Conservation (phyloP, 192 early-diverging fungal species). For the Linnemannia elongata region DNA sequence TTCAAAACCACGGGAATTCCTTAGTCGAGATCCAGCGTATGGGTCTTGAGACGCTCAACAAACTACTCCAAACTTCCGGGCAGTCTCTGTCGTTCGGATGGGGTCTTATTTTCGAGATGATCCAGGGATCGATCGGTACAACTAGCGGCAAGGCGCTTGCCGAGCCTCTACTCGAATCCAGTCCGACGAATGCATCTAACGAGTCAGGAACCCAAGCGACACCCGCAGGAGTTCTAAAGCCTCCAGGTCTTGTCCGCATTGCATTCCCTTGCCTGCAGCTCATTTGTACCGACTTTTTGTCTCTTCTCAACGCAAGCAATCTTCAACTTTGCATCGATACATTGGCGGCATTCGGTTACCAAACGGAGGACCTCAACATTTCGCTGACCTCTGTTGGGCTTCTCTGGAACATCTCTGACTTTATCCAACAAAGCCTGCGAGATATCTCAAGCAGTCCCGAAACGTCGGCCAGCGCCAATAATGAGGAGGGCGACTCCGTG, state of each 20-base stretch:
- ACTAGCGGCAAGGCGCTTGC: background rate
- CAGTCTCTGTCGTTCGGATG: slow-evolving; percentile 89
- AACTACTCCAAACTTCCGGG: slow-evolving; percentile 90
- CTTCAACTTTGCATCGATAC: slow-evolving; percentile 87
- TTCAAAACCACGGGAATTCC: slow-evolving; percentile 52
- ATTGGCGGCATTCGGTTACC: slow-evolving; percentile 83
- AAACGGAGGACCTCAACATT: slow-evolving; percentile 94
- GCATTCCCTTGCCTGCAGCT: slow-evolving; percentile 95
- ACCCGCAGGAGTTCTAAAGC: slow-evolving; percentile 21
- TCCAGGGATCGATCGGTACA: slow-evolving; percentile 67
- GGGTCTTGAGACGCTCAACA: slow-evolving; percentile 91
- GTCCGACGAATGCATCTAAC: background rate
- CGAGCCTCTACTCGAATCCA: slow-evolving; percentile 18
- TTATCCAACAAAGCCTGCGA: slow-evolving; percentile 81
- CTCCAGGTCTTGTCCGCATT: slow-evolving; percentile 72
- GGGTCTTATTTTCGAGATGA: slow-evolving; percentile 92
- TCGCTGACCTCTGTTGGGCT: slow-evolving; percentile 92
- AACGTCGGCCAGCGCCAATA: slow-evolving; percentile 39
- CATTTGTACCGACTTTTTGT: slow-evolving; percentile 95
- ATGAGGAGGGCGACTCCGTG: background rate
- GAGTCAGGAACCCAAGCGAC: slow-evolving; percentile 13
- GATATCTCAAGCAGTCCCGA: slow-evolving; percentile 34
- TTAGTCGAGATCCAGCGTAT: slow-evolving; percentile 85
- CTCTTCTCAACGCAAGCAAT: slow-evolving; percentile 79
- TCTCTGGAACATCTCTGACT: slow-evolving; percentile 94